Conservation (phyloP, 2,329 filamentous ascomycete genomes). For the Didymella lethalis region DNA sequence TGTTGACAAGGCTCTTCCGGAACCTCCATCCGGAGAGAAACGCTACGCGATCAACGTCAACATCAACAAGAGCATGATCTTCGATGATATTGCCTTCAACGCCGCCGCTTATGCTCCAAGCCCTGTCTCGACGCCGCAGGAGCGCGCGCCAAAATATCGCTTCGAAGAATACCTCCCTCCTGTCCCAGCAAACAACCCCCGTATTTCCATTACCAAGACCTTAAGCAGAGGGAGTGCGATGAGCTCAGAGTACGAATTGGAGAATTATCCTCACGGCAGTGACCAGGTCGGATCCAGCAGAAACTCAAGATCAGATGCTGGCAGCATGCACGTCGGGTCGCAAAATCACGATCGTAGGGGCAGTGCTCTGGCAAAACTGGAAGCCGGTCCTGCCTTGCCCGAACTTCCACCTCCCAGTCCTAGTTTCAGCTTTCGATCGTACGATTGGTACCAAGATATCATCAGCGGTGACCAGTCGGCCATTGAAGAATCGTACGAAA, state of each 20-base stretch:
- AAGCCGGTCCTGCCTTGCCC: conserved; percentile 26
- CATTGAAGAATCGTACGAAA: conserved; percentile 6
- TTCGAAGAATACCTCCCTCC: conserved; percentile 39
- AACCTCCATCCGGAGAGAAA: conserved; percentile 27
- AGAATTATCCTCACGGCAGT: conserved; percentile 25
- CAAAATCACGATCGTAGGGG: conserved; percentile 13
- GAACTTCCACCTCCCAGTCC: conserved; percentile 34
- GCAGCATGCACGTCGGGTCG: conserved; percentile 8
- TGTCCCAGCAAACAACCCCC: conserved; percentile 17
- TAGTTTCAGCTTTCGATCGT: conserved; percentile 36
- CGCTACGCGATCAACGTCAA: conserved; percentile 38
- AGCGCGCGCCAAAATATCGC: conserved; percentile 31
- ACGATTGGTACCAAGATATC: conserved; percentile 42
- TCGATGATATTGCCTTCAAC: conserved; percentile 36
- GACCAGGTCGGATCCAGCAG: conserved; percentile 10
- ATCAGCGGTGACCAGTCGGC: conserved; percentile 30
- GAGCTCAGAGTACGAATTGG: conserved; percentile 32
- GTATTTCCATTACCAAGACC: conserved; percentile 18
- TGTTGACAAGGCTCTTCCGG: conserved; percentile 22
- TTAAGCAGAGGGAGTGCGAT: conserved; percentile 11
- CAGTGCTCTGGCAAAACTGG: conserved; percentile 24
- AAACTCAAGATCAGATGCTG: conserved; percentile 16
- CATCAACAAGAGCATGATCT: conserved; percentile 42
- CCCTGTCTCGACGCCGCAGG: conserved; percentile 24
- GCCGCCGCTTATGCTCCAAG: conserved; percentile 24